Conservation (phyloP, 179 eudicot genomes). For the Vitellaria paradoxa region DNA sequence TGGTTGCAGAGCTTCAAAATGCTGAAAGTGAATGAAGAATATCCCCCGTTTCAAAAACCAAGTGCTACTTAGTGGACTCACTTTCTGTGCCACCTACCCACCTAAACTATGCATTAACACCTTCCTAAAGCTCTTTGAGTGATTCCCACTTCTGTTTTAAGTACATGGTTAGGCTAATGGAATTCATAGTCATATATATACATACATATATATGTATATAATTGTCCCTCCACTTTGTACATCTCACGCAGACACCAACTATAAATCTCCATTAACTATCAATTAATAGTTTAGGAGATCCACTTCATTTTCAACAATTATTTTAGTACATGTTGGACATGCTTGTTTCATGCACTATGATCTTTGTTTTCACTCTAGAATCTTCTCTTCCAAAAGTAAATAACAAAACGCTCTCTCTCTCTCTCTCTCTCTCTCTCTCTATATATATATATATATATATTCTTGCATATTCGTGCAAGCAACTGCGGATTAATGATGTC, state of each 20-base stretch:
- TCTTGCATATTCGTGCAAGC: too few relatives aligned
- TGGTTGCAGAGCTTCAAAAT: not conserved
- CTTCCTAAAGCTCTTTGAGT: slow-evolving; percentile 15
- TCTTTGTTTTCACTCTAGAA: not conserved
- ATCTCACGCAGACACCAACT: not conserved
- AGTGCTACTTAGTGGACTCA: slow-evolving; percentile 21
- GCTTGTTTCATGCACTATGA: not conserved
- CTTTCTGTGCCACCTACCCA: slow-evolving; percentile 19
- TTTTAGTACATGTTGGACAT: not conserved
- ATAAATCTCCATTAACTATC: not conserved
- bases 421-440: slow-evolving; percentile 3
- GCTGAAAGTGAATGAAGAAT: not conserved
- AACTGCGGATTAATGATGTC: too few relatives aligned
- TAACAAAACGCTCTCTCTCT: not conserved
- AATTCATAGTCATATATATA: slow-evolving; percentile 23
- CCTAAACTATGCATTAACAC: slow-evolving; percentile 1
- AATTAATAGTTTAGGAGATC: slow-evolving; percentile 9
- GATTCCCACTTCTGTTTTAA: slow-evolving; percentile 20
- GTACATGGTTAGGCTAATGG: slow-evolving; percentile 21
- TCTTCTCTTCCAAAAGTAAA: not conserved
- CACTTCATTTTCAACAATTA: not conserved
- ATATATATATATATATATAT: too few relatives aligned
- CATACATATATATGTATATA: too few relatives aligned
- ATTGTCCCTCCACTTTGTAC: slow-evolving; percentile 25
- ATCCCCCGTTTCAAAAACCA: not conserved